Evolutionary conservation across 805 yeast species (phyloP).

Genomic region (Lachancea fermentati): DNA sequence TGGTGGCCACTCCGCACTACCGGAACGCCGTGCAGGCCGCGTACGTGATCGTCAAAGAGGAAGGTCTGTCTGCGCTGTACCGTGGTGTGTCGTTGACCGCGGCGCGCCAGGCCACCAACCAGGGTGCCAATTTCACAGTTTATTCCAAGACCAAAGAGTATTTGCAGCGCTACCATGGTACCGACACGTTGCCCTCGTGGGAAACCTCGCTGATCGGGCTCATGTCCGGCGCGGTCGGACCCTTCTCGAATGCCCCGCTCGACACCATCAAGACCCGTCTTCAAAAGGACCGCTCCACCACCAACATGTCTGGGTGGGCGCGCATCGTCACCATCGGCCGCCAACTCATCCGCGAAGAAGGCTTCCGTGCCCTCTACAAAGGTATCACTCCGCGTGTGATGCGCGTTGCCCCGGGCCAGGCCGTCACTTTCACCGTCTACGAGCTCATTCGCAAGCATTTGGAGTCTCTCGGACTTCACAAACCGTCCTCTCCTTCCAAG

Average conservation of each 20-base stretch:
- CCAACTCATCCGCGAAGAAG: conserved; percentile 83
- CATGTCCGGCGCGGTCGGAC: conserved; percentile 94
- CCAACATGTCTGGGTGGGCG: conserved; percentile 64
- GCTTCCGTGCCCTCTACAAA: conserved; percentile 81
- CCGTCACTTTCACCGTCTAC: conserved; percentile 95
- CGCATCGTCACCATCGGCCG: conserved; percentile 77
- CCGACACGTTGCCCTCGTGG: conserved; percentile 74
- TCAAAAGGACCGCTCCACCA: conserved; percentile 76
- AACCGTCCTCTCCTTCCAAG: neutral
- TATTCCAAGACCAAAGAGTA: conserved; percentile 77
- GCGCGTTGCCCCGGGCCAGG: conserved; percentile 99
- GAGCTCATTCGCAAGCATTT: conserved; percentile 74
- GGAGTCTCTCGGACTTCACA: conserved; percentile 29
- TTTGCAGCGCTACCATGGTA: conserved; percentile 55
- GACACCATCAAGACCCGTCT: conserved; percentile 96
- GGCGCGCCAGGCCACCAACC: conserved; percentile 96
- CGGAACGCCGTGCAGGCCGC: conserved; percentile 91
- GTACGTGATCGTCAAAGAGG: conserved; percentile 77
- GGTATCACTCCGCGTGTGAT: conserved; percentile 98
- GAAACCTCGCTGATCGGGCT: conserved; percentile 91
- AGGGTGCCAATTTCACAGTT: conserved; percentile 96
- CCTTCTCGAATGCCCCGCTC: conserved; percentile 93
- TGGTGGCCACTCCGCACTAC: conserved; percentile 62
- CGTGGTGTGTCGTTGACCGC: conserved; percentile 95
- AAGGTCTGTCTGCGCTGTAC: conserved; percentile 83